phyloP scores from a whole-genome alignment of 495 filamentous ascomycete genomes.

The Clavariopsis aquatica region DNA sequence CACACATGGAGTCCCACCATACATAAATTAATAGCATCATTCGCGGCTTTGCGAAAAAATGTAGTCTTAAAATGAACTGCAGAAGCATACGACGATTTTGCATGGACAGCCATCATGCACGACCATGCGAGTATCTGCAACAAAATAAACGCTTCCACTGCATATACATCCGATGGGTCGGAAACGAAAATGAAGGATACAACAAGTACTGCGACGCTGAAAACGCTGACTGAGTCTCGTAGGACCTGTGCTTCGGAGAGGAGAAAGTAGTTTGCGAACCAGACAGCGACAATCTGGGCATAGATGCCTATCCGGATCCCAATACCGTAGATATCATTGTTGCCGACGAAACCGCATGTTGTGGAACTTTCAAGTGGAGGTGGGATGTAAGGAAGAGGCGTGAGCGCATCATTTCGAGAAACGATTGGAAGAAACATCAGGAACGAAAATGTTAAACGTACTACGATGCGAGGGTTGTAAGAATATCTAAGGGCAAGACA shows the following conservation, averaged over 20 bases:
- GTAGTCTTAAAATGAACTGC: background rate
- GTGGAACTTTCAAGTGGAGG: background rate
- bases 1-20: slow-evolving; percentile 2
- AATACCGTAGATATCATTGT: slow-evolving; percentile 24
- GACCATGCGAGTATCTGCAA: slow-evolving; percentile 32
- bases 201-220: slow-evolving; percentile 35
- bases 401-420: background rate
- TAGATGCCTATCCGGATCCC: slow-evolving; percentile 35
- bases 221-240: slow-evolving; percentile 38
- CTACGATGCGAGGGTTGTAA: no score
- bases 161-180: slow-evolving; percentile 19
- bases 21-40: background rate
- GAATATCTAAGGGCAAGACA: no score
- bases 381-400: background rate
- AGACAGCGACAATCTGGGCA: slow-evolving; percentile 30
- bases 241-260: slow-evolving; percentile 24
- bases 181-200: slow-evolving; percentile 39
- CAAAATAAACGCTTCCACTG: slow-evolving; percentile 38
- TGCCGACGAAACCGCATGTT: slow-evolving; percentile 25
- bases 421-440: no score
- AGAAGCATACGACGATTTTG: slow-evolving; percentile 4
- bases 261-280: slow-evolving; percentile 42
- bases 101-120: slow-evolving; percentile 25
- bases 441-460: no score
- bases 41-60: background rate